These are phyloP conservation scores for Boletus insuetus DNA, from an alignment of 768 basidiomycete genomes.

Conservation along the genomic window DNA sequence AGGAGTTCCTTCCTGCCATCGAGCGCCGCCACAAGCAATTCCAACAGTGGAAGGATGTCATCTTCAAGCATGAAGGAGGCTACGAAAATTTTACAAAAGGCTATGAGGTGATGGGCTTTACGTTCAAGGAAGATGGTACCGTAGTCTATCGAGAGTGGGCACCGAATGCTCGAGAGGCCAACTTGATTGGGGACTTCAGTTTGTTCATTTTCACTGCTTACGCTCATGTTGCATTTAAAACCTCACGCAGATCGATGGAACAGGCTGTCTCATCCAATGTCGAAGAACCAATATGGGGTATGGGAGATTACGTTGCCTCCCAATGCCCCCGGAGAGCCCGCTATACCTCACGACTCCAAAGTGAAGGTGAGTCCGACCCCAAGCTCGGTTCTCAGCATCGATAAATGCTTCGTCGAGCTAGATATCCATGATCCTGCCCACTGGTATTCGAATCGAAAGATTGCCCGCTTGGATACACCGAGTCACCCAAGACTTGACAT, in stretches of 20 bases:
- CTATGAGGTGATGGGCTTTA: slow-evolving; percentile 67
- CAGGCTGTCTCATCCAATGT: slow-evolving; percentile 83
- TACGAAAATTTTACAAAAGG: slow-evolving; percentile 62
- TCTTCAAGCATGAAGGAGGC: slow-evolving; percentile 81
- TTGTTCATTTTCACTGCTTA: slow-evolving; percentile 33
- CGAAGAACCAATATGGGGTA: slow-evolving; percentile 77
- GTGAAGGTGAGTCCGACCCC: slow-evolving; percentile 61
- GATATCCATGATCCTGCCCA: slow-evolving; percentile 89
- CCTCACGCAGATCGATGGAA: slow-evolving; percentile 75
- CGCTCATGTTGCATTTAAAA: slow-evolving; percentile 2
- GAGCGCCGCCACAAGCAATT: slow-evolving; percentile 64
- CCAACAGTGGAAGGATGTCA: slow-evolving; percentile 72
- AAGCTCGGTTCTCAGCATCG: background rate
- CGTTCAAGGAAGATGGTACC: slow-evolving; percentile 60
- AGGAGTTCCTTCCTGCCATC: slow-evolving; percentile 68
- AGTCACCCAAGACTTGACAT: slow-evolving; percentile 88
- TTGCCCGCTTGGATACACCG: slow-evolving; percentile 93
- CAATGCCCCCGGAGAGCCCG: slow-evolving; percentile 60
- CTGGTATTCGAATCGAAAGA: slow-evolving; percentile 82
- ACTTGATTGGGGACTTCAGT: slow-evolving; percentile 97
- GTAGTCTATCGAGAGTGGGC: slow-evolving; percentile 96
- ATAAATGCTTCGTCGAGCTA: slow-evolving; percentile 29
- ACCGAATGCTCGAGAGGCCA: slow-evolving; percentile 80
- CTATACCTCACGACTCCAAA: slow-evolving; percentile 93
- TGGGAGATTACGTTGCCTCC: slow-evolving; percentile 85